Evolutionary conservation across 2,329 filamentous ascomycete species (phyloP), one percentile per base, ranked within the genome.

Genomic region (Fusarium citri): DNA sequence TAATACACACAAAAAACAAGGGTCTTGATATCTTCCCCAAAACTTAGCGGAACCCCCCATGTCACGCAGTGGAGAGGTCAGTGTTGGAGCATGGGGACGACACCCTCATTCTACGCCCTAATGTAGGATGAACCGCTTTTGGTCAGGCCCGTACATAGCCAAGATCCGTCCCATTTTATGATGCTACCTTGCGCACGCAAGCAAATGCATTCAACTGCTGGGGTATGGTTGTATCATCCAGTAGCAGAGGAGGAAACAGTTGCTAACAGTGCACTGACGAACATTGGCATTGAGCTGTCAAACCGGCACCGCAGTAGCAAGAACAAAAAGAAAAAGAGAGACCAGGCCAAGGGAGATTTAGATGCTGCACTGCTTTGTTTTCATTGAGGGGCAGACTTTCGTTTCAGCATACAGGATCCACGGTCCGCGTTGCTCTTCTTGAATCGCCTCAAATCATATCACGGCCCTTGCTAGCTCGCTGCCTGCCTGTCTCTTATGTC

Each of bases 91-190:
- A 76, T 47, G 54, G 54, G 61, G 51, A 76, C 75, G 71, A 60
- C 72, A 78, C 76, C 77, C 77, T 76, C 76, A 70, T 70, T 72
- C 66, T 51, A 37, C 66, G 71, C 72, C 69, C 77, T 77, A 78
- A 78, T 78, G 77, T 78, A 76, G 68, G 73, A 73, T 60, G 69
- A 76, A 74, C 73, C 74, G 68, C 68, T 77, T 78, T 70, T 65
- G 73, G 73, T 43, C 74, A 76, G 69, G 71, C 72, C 69, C 64
- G 69, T 69, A 59, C 61, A 53, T 68, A 70, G 70, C 66, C 66
- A 72, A 76, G 68, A 76, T 76, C 72, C 65, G 68, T 74, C 68
- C 75, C 71, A 75, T 69, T 73, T 73, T 70, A 69, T 65, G 73
- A 72, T 57, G 45, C 54, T 50, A 64, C 46, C 34, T 45, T 51